Base-by-base conservation (phyloP, 345 rosid species). In the Gossypium stocksii region DNA sequence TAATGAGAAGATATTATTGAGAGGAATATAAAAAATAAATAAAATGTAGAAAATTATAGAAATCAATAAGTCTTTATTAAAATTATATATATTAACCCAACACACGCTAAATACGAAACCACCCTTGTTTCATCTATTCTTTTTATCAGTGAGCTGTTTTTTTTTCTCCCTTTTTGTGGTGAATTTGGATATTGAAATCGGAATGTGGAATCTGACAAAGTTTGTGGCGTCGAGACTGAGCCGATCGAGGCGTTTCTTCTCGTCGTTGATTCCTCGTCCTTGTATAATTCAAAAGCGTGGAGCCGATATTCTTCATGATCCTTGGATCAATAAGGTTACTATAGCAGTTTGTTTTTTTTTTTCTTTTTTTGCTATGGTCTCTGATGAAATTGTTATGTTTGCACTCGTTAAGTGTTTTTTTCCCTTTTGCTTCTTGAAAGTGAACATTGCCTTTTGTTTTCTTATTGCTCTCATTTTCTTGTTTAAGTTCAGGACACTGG, bases 271-370 rank as follows among this genome's bases (percentile, higher is more conserved):
- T 71, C 97, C 99, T 69, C 97, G 91, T 53, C 97, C 99, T 34
- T 93, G 90, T 80, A 95, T 95, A 34, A 89, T 93, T 27, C 98
- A 90, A 83, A 95, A 95, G 80, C 98, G 99, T 71, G 99, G 99
- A 34, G 87, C 97, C 7, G 99, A 95, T 84, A 91, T 95, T 75
- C 98, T 95, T 77, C 98, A 95, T 75, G 99, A 95, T 93, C 98
- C 99, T 19, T 95, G 98, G 99, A 93, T 88, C 84, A 95, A 95
- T 53, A 95, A 95, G 98, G 99, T 95, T 57, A 44, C 5, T 79
- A 9, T 34, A 9, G 8, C 6, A 3, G 9, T 56, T 41, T 56
- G 49, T 45, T 13, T 6, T 13, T n/a, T 29, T 76, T 59, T 27
- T 1, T 15, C n/a, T 34, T 34, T 34, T 34, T 34, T 34, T 34